Evolutionary conservation across 2,329 filamentous ascomycete genomes (phyloP), one percentile per base, ranked within the genome.

Genomic region (Aspergillus ochraceoroseus): DNA sequence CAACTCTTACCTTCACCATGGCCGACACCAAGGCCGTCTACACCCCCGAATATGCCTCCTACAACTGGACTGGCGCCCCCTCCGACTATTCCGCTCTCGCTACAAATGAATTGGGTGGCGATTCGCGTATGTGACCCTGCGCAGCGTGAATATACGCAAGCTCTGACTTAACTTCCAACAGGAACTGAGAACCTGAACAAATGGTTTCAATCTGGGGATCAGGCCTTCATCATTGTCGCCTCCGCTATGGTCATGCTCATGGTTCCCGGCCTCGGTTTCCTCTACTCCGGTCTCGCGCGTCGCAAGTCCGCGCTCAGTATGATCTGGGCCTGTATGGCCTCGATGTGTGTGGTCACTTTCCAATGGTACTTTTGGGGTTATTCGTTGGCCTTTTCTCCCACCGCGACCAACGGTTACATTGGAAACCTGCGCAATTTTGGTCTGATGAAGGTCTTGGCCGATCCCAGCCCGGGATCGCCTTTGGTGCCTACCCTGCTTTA

Each of bases 311-410:
- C 92, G 19, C 77, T 98, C 29, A 95, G 88, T 50, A 84, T 96
- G 74, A 92, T 98, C 60, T 96, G 89, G 87, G 88, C 90, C 9
- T 88, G 85, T 70, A 94, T 98, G 86, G 90, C 85, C 65, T 92
- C 88, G 32, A 85, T 85, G 62, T 89, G 86, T 32, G 82, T 96
- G 61, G 76, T 95, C 64, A 84, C 86, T 41, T 95, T 98, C 73
- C 92, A 98, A 71, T 98, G 92, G 92, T 96, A 95, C 62, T 95
- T 98, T 67, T 96, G 92, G 90, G 92, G 92, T 25, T 98, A 95
- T 68, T 95, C 90, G 9, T 75, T 98, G 47, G 89, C 90, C 37
- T 95, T 96, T 69, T 92, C 85, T 59, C 74, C 77, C 29, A 80
- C 80, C 9, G 85, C 83, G 3, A 87, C 79, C 53, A 95, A 86